Evolutionary conservation across 1,284 basidiomycete genomes (phyloP), one percentile per base, ranked within the genome.

Genomic region (Lentinula novae-zelandiae): DNA sequence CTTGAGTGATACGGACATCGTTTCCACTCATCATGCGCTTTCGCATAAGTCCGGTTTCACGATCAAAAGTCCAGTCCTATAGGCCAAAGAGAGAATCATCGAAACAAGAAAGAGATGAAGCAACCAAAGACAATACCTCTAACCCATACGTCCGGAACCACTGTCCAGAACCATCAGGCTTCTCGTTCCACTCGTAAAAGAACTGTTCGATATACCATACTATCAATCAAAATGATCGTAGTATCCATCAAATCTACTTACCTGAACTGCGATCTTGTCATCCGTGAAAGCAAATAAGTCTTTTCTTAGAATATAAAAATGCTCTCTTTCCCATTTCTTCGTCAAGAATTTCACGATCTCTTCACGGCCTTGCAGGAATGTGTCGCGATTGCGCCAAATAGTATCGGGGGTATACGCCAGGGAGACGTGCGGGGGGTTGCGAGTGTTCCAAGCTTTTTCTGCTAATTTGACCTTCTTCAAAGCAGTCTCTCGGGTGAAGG

Each of bases 1-100:
- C 72, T 9, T 78, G 74, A 0, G 68, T 60, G 65, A 87, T 83
- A 17, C 75, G 61, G 15, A 86, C 71, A 65, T 86, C 84, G 68
- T 85, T 86, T 5, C 80, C 84, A 62, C 77, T 79, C 83, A 85
- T 85, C 72, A 82, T 73, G 8, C 82, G 73, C 67, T 82, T 83
- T 62, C 72, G 71, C 84, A 86, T 86, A 49, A 79, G 72, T 0
- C 84, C 84, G 57, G 80, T 76, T 12, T 75, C 70, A n/a, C 33
- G 20, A 0, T 71, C 78, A 67, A 82, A 86, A 4, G 83, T 84
- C 84, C 84, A 86, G 67, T 86, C 83, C 76, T 85, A 57, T 58
- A 22, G 10, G 9, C 42, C 34, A 9, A 50, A 20, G 34, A 39
- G 44, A 55, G 42, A 49, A n/a, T 20, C 51, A 10, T 27, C 36